These are phyloP conservation scores for Malbranchea zuffiana DNA, from an alignment of 2,329 filamentous ascomycete genomes.

Conservation along the genomic window DNA sequence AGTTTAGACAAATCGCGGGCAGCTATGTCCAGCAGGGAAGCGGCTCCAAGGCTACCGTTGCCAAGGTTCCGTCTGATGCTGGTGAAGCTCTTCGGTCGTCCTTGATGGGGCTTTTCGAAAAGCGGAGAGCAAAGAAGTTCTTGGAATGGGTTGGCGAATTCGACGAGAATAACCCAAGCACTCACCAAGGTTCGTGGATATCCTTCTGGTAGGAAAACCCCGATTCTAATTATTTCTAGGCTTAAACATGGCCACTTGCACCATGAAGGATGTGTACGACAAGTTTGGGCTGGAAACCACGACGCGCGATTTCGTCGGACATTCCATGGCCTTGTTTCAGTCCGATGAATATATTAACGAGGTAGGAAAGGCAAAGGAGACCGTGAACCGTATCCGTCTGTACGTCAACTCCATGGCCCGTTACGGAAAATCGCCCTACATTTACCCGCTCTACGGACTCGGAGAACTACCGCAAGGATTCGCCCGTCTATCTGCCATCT, in stretches of 20 bases:
- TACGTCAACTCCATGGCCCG: constrained; percentile 97
- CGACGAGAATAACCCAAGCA: constrained; percentile 66
- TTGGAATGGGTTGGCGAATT: constrained; percentile 90
- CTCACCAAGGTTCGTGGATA: constrained; percentile 69
- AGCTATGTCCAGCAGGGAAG: constrained; percentile 89
- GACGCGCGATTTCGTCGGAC: constrained; percentile 92
- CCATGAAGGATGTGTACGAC: constrained; percentile 98
- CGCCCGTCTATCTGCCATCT: constrained; percentile 92
- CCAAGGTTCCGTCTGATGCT: constrained; percentile 92
- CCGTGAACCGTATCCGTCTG: constrained; percentile 81
- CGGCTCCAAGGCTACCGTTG: constrained; percentile 75
- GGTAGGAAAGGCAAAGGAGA: constrained; percentile 64
- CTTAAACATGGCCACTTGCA: constrained; percentile 64
- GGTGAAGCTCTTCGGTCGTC: constrained; percentile 82
- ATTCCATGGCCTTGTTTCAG: constrained; percentile 93
- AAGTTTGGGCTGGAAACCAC: constrained; percentile 85
- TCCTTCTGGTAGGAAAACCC: neutral
- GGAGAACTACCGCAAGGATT: constrained; percentile 97
- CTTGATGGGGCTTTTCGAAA: constrained; percentile 95
- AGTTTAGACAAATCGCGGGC: constrained; percentile 90
- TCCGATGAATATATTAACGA: constrained; percentile 76
- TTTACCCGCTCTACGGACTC: constrained; percentile 96
- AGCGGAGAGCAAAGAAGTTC: constrained; percentile 92
- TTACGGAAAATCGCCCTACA: constrained; percentile 98
- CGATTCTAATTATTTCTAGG: constrained; percentile 41